These are phyloP conservation scores for Cinnamomum micranthum DNA, from an alignment of 164 flowering plant genomes.

Conservation along the genomic window DNA sequence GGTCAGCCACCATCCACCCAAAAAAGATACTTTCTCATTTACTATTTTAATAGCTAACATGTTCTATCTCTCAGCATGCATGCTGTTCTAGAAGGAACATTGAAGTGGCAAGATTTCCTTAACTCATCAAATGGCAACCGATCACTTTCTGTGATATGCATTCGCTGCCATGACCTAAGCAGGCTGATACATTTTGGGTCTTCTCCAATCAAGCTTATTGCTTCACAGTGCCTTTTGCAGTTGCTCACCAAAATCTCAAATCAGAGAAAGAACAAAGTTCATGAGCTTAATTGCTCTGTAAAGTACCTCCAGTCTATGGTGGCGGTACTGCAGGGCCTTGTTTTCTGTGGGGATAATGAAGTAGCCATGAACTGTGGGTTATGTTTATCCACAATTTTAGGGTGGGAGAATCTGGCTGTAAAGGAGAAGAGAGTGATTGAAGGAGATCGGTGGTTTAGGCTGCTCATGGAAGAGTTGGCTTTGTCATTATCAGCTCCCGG, in stretches of 20 bases:
- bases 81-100: slow-evolving; percentile 45
- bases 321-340: slow-evolving; percentile 63
- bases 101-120: slow-evolving; percentile 52
- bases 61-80: slow-evolving; percentile 33
- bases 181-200: slow-evolving; percentile 77
- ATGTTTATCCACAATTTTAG: slow-evolving; percentile 54
- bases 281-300: slow-evolving; percentile 35
- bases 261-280: slow-evolving; percentile 25
- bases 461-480: slow-evolving; percentile 74
- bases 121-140: slow-evolving; percentile 22
- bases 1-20: slow-evolving; percentile 39
- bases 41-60: slow-evolving; percentile 16
- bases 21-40: background rate
- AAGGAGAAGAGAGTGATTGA: slow-evolving; percentile 18
- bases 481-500: slow-evolving; percentile 64
- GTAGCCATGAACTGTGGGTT: slow-evolving; percentile 70
- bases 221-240: slow-evolving; percentile 78
- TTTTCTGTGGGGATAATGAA: slow-evolving; percentile 47
- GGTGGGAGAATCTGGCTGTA: slow-evolving; percentile 47
- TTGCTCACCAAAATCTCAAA: slow-evolving; percentile 46
- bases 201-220: slow-evolving; percentile 58
- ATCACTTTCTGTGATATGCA: slow-evolving; percentile 35
- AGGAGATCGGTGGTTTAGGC: slow-evolving; percentile 60
- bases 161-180: slow-evolving; percentile 67
- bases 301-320: slow-evolving; percentile 47